Conservation (phyloP, 2,329 filamentous ascomycete species). For the Eurotiales sp. region DNA sequence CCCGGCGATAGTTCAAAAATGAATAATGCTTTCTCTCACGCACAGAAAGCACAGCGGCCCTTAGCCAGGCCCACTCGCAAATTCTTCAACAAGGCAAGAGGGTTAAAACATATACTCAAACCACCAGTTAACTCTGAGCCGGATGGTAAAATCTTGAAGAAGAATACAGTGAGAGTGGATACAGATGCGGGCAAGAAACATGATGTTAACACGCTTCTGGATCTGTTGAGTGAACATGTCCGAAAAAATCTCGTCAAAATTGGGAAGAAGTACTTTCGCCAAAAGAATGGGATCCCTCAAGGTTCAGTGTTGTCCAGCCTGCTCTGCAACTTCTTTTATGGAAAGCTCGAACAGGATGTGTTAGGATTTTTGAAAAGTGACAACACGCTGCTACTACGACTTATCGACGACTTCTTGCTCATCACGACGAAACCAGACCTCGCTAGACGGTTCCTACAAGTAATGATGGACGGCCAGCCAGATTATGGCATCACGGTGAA, state of each 20-base stretch:
- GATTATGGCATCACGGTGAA: constrained; percentile 79
- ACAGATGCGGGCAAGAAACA: constrained; percentile 57
- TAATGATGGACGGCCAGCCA: constrained; percentile 75
- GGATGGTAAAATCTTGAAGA: constrained; percentile 52
- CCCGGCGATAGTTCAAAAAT: constrained; percentile 34
- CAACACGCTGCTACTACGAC: constrained; percentile 69
- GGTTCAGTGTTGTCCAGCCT: constrained; percentile 83
- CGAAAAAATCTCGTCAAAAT: constrained; percentile 80
- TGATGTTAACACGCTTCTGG: constrained; percentile 58
- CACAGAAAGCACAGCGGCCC: constrained; percentile 5
- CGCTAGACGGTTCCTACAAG: constrained; percentile 67
- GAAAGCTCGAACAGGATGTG: constrained; percentile 69
- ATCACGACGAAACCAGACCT: constrained; percentile 68
- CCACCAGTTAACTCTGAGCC: constrained; percentile 37
- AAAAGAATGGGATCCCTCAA: constrained; percentile 86
- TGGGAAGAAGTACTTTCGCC: constrained; percentile 81
- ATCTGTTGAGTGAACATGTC: constrained; percentile 76
- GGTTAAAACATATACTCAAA: constrained; percentile 38
- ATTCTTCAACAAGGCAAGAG: constrained; percentile 54
- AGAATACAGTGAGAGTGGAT: constrained; percentile 74
- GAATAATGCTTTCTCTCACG: constrained; percentile 8
- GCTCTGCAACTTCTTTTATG: constrained; percentile 95
- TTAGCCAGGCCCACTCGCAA: constrained; percentile 31
- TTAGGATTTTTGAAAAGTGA: constrained; percentile 61
- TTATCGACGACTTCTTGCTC: constrained; percentile 91